phyloP scores from a whole-genome alignment of 495 filamentous ascomycete genomes.

The Neurospora sp. region DNA sequence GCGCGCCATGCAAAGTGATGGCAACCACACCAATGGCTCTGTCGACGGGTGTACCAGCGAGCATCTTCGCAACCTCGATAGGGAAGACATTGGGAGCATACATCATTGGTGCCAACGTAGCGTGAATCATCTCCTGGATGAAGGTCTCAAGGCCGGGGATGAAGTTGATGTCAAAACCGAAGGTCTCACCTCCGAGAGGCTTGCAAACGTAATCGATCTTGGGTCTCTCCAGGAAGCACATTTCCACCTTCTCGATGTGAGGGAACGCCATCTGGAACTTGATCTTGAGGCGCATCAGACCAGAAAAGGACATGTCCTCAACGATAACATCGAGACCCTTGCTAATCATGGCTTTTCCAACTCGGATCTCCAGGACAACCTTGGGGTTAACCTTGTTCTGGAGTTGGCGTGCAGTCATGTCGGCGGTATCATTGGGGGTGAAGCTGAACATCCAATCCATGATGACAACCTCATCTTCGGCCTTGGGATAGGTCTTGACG shows the following conservation, averaged over 20 bases:
- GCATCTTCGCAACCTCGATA: constrained; percentile 96
- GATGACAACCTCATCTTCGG: constrained; percentile 85
- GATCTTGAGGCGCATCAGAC: constrained; percentile 91
- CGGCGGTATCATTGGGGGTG: constrained; percentile 84
- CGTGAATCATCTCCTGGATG: constrained; percentile 93
- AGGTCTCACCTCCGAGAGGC: constrained; percentile 85
- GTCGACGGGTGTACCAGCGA: constrained; percentile 89
- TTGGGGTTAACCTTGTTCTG: constrained; percentile 97
- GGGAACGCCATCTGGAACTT: constrained; percentile 95
- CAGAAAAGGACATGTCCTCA: constrained; percentile 90
- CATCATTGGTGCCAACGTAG: constrained; percentile 89
- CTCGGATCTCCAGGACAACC: constrained; percentile 80
- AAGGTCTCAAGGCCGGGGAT: constrained; percentile 88
- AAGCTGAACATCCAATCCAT: constrained; percentile 99
- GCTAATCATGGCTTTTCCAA: constrained; percentile 90
- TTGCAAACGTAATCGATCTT: constrained; percentile 95
- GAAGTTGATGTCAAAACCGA: constrained; percentile 98
- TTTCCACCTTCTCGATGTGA: constrained; percentile 84
- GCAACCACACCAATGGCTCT: constrained; percentile 92
- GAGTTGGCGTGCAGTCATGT: constrained; percentile 81
- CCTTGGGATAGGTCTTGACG: constrained; percentile 95
- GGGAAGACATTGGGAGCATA: constrained; percentile 96
- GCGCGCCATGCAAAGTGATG: constrained; percentile 80
- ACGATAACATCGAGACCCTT: constrained; percentile 97
- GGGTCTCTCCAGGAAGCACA: constrained; percentile 66